Evolutionary conservation across 164 flowering plant genomes (phyloP), one percentile per base, ranked within the genome.

Genomic region (Aristolochia contorta): DNA sequence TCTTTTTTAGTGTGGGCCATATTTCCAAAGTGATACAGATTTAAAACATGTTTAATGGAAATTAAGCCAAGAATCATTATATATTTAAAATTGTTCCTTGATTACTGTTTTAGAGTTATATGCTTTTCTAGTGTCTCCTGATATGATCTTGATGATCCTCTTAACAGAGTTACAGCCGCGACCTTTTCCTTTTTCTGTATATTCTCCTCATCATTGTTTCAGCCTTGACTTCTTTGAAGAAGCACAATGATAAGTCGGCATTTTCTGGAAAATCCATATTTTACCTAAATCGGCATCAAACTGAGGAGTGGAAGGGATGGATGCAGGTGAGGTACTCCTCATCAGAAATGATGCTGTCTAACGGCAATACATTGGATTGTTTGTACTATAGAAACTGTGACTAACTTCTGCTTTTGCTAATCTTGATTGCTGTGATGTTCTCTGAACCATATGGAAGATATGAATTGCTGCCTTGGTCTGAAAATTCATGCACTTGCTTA

Each of bases 241-340:
- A 88, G 78, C 97, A 90, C 66, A 70, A 65, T 67, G 99, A 93
- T 69, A 81, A 81, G 67, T 93, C 99, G 64, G 78, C 92, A 55
- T 86, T 90, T 66, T 84, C 95, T 47, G 96, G 95, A 48, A 90
- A 85, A 76, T 54, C 89, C 24, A 62, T 86, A 63, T 84, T 85
- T 27, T 93, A 86, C 68, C 89, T 93, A 55, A 93, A 91, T 72
- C 83, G 99, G 50, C 96, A 93, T 78, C 97, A 93, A 75, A 92
- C 97, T 64, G 99, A 93, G 70, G 99, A 93, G 69, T 93, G 99
- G 99, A 93, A 84, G 78, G 99, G 99, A 73, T 90, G 90, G 94
- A 93, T 93, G 99, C 99, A 93, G 99, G 99, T 79, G 32, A 74
- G 66, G 78, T 69, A 47, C 51, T 60, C 47, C 22, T 55, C 43